Conservation (phyloP, 768 basidiomycete species). For the Suillus alpinus region DNA sequence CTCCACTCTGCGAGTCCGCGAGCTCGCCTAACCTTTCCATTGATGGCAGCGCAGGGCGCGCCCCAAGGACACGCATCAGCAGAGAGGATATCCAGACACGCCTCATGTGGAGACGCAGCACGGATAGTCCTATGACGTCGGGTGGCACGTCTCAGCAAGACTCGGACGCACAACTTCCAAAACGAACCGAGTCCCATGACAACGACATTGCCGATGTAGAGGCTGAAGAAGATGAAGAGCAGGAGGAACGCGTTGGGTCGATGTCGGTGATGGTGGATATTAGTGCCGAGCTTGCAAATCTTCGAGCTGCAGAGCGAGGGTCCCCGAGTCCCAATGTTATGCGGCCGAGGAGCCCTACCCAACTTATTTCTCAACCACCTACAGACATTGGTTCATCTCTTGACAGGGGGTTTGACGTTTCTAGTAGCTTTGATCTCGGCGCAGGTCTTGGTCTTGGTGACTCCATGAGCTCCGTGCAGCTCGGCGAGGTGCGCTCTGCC, state of each 20-base stretch:
- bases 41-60: slow-evolving; percentile 12
- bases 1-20: slow-evolving; percentile 24
- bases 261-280: slow-evolving; percentile 33
- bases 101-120: slow-evolving; percentile 42
- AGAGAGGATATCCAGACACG: slow-evolving; percentile 53
- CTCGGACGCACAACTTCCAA: not conserved
- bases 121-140: slow-evolving; percentile 38
- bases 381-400: slow-evolving; percentile 15
- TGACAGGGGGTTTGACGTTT: slow-evolving; percentile 23
- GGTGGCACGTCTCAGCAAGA: slow-evolving; percentile 7
- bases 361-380: slow-evolving; percentile 5
- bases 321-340: not conserved
- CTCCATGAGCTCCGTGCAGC: slow-evolving; percentile 51
- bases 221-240: slow-evolving; percentile 12
- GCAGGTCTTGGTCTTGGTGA: slow-evolving; percentile 27
- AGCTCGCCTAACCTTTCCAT: slow-evolving; percentile 18
- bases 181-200: not conserved
- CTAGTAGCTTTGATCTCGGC: slow-evolving; percentile 20
- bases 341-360: slow-evolving; percentile 25
- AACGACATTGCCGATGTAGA: slow-evolving; percentile 11
- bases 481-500: slow-evolving; percentile 72
- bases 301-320: slow-evolving; percentile 39
- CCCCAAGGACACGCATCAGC: slow-evolving; percentile 44
- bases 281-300: slow-evolving; percentile 50
- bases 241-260: slow-evolving; percentile 28